Evolutionary conservation across 108 stramenopile species (phyloP).

Genomic region (Cyclotella baltica): DNA sequence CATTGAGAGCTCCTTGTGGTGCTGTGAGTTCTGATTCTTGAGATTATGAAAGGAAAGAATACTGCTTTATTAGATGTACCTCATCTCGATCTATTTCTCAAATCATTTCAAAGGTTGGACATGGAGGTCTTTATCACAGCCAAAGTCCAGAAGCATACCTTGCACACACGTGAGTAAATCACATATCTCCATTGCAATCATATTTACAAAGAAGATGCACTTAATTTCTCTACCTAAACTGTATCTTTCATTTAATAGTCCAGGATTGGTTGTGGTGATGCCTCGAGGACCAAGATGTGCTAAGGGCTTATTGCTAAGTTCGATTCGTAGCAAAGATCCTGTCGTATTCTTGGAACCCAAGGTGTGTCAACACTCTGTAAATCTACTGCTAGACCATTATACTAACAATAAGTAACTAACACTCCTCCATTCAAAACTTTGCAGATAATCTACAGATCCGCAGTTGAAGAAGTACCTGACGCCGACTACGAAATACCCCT

Average conservation of each 20-base stretch:
- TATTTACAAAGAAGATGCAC: not conserved
- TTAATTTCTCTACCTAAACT: not conserved
- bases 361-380: too few species aligned
- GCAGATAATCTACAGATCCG: conserved; percentile 91
- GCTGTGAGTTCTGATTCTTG: conserved; percentile 78
- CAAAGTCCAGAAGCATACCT: conserved; percentile 97
- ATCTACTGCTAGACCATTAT: too few species aligned
- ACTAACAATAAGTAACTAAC: too few species aligned
- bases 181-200: not conserved
- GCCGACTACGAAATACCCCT: conserved; percentile 94
- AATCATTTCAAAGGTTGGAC: conserved; percentile 42
- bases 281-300: conserved; percentile 92
- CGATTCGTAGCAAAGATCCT: conserved; percentile 92
- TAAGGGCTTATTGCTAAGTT: conserved; percentile 92
- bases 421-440: not conserved
- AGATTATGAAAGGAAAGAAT: not conserved
- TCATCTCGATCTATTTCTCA: not conserved
- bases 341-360: conserved; percentile 98
- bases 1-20: conserved; percentile 93
- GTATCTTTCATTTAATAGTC: conserved; percentile 34
- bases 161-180: conserved; percentile 70
- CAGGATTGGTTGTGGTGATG: conserved; percentile 96
- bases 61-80: not conserved
- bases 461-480: conserved; percentile 94
- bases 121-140: conserved; percentile 96